phyloP scores from a whole-genome alignment of 2,329 filamentous ascomycete species.

The Neofusicoccum cordaticola region DNA sequence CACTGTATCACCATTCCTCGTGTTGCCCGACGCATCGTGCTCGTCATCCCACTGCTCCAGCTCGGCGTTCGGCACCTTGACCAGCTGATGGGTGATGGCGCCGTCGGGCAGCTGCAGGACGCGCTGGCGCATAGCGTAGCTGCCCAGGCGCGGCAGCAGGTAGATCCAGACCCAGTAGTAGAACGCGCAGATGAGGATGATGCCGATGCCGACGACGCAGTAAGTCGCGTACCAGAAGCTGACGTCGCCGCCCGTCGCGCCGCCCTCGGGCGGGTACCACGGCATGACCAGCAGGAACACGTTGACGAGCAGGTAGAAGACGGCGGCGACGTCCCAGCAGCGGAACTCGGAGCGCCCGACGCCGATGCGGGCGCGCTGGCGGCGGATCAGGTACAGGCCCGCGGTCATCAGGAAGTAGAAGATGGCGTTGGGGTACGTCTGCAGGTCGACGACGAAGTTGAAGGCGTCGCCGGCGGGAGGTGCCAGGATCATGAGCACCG shows the following conservation, averaged over 20 bases:
- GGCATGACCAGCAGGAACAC: conserved; percentile 58
- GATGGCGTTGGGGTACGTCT: conserved; percentile 62
- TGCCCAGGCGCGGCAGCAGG: conserved; percentile 24
- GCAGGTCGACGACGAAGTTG: conserved; percentile 70
- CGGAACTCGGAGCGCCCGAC: conserved; percentile 60
- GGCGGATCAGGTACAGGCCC: conserved; percentile 61
- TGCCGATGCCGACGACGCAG: conserved; percentile 52
- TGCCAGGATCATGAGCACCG: conserved; percentile 62
- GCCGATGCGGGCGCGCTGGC: conserved; percentile 51
- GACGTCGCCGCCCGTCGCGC: conserved; percentile 18
- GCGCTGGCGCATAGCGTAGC: conserved; percentile 28
- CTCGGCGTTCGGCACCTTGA: conserved; percentile 26
- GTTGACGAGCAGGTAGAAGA: conserved; percentile 54
- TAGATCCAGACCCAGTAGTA: conserved; percentile 33
- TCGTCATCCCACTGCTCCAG: conserved; percentile 31
- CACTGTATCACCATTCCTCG: background rate
- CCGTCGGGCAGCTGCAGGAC: conserved; percentile 28
- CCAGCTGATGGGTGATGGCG: conserved; percentile 27
- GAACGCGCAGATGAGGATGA: conserved; percentile 31
- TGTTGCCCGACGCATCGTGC: conserved; percentile 29
- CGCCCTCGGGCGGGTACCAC: conserved; percentile 45
- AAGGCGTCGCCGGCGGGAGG: conserved; percentile 66
- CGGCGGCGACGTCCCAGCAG: conserved; percentile 61
- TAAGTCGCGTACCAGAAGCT: conserved; percentile 53
- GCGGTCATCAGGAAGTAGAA: conserved; percentile 57